These are phyloP conservation scores for Fraxinus baroniana DNA, from an alignment of 305 asterid genomes.

Conservation along the genomic window DNA sequence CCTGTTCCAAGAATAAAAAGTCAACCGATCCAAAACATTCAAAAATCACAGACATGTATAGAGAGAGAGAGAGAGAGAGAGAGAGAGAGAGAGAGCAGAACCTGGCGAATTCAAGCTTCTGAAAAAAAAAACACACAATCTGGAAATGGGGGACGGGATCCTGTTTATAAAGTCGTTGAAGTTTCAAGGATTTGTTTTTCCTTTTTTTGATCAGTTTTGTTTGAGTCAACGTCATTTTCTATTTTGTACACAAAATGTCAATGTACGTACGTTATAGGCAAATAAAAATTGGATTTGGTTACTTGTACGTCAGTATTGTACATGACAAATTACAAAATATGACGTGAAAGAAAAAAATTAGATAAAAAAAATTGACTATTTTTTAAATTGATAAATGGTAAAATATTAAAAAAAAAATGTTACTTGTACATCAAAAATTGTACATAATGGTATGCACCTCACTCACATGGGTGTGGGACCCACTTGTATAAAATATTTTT, in stretches of 20 bases:
- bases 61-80: not conserved
- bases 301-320: no score
- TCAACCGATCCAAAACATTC: conserved; percentile 17
- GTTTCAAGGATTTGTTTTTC: not conserved
- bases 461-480: no score
- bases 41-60: not conserved
- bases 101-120: conserved; percentile 17
- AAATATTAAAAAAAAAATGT: no score
- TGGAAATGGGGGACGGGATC: conserved; percentile 9
- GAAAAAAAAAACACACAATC: not conserved
- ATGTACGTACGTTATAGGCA: not conserved
- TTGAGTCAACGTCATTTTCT: not conserved
- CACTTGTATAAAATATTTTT: no score
- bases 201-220: not conserved
- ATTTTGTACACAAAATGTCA: not conserved
- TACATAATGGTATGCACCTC: no score
- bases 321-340: no score
- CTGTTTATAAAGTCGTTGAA: not conserved
- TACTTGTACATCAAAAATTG: no score
- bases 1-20: not conserved
- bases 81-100: not conserved
- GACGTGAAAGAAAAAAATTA: no score
- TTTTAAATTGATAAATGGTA: no score
- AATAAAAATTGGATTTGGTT: no score
- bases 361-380: no score